Evolutionary conservation across 208 protist genomes (phyloP).

Genomic region (Trypanosoma cruzi): DNA sequence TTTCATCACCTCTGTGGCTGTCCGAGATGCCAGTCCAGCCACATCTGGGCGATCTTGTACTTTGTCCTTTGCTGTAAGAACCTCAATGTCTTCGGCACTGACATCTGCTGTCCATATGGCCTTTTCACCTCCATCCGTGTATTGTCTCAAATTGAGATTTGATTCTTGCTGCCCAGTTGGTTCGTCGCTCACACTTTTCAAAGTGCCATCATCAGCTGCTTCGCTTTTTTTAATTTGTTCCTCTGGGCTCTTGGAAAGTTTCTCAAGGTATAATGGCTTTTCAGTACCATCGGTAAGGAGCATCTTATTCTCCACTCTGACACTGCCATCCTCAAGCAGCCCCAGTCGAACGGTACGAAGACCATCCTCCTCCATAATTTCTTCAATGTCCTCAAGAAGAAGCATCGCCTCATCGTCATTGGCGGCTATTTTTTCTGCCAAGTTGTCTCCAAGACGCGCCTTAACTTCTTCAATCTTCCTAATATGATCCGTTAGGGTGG

Average conservation of each 20-base stretch:
- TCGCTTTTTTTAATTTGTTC: background rate
- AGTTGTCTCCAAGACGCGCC: constrained; percentile 56
- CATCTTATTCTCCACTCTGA: constrained; percentile 44
- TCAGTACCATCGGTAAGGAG: constrained; percentile 79
- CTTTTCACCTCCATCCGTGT: constrained; percentile 6
- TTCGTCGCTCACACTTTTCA: background rate
- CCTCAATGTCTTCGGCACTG: constrained; percentile 63
- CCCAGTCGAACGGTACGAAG: constrained; percentile 77
- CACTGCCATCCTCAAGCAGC: constrained; percentile 66
- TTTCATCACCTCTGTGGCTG: constrained; percentile 86
- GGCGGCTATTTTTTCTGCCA: constrained; percentile 60
- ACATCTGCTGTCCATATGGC: constrained; percentile 45
- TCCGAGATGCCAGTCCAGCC: constrained; percentile 68
- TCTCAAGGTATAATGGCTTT: constrained; percentile 55
- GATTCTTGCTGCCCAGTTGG: background rate
- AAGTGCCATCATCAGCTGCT: background rate
- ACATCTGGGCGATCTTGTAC: constrained; percentile 76
- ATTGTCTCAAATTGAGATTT: background rate
- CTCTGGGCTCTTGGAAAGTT: background rate
- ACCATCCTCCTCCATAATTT: constrained; percentile 76
- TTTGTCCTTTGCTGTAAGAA: constrained; percentile 78
- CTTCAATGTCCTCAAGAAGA: constrained; percentile 89
- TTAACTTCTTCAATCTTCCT: constrained; percentile 73
- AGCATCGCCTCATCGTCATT: constrained; percentile 79
- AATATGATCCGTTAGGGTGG: constrained; percentile 85